These are phyloP conservation scores for Citrus trifoliata DNA, from an alignment of 345 rosid species.

Conservation along the genomic window DNA sequence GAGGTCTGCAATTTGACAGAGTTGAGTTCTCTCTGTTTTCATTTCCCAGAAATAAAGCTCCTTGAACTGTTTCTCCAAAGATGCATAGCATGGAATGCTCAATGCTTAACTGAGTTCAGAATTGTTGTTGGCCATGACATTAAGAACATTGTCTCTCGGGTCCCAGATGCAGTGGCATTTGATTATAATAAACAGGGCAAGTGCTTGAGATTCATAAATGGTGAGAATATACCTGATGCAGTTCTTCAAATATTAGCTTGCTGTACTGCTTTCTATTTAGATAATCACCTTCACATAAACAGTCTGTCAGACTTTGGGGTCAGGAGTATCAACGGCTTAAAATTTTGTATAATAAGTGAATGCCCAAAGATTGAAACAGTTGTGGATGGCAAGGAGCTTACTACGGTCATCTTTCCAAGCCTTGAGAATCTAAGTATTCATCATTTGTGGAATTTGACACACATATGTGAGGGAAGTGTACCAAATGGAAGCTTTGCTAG, in stretches of 20 bases:
- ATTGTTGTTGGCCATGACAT: conserved; percentile 20
- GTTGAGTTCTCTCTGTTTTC: conserved; percentile 7
- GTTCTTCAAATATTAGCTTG: neutral
- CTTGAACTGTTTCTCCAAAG: neutral
- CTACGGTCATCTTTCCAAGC: neutral
- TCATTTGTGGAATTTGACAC: conserved; percentile 15
- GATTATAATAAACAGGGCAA: conserved; percentile 1
- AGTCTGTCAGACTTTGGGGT: conserved; percentile 19
- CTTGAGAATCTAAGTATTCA: conserved; percentile 15
- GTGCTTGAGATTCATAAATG: conserved; percentile 20
- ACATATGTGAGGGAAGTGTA: conserved; percentile 7
- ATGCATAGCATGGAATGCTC: conserved; percentile 2
- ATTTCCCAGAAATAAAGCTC: conserved; percentile 3
- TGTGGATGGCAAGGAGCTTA: neutral
- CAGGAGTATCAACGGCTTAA: neutral
- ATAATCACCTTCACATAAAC: conserved; percentile 13
- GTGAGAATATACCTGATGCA: neutral
- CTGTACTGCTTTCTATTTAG: conserved; percentile 15
- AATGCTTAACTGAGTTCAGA: conserved; percentile 10
- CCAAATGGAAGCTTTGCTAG: conserved; percentile 12
- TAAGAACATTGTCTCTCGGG: conserved; percentile 18
- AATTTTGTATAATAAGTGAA: conserved; percentile 23
- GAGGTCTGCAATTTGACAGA: conserved; percentile 10
- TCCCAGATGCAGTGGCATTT: conserved; percentile 10
- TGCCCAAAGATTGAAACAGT: conserved; percentile 17